Evolutionary conservation across 2,329 filamentous ascomycete species (phyloP).

Genomic region (Rhinocladiella mackenziei): DNA sequence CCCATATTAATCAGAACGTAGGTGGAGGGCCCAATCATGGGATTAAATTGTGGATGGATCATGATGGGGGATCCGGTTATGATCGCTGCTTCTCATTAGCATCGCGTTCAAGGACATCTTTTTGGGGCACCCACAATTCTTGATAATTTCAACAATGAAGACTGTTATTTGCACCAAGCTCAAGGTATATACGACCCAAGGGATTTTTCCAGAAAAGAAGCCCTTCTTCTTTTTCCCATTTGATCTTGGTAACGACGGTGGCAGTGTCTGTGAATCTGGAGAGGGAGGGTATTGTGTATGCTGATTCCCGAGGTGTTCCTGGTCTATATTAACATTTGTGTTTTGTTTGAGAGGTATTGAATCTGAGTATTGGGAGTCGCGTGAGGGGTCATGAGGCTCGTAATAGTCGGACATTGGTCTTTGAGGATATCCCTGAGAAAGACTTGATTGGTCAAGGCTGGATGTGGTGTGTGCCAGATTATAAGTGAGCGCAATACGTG

Average conservation of each 20-base stretch:
- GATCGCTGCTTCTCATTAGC: constrained; percentile 49
- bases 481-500: constrained; percentile 13
- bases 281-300: constrained; percentile 47
- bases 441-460: constrained; percentile 32
- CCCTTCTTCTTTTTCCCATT: constrained; percentile 40
- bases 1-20: constrained; percentile 97
- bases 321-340: constrained; percentile 18
- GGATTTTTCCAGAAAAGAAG: constrained; percentile 57
- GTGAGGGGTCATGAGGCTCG: constrained; percentile 13
- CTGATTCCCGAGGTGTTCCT: constrained; percentile 30
- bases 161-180: constrained; percentile 73
- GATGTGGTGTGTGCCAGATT: constrained; percentile 16
- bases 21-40: constrained; percentile 91
- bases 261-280: constrained; percentile 50
- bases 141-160: constrained; percentile 83
- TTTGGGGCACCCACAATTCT: constrained; percentile 61
- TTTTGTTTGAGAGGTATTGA: constrained; percentile 24
- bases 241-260: constrained; percentile 23
- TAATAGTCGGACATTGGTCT: constrained; percentile 10
- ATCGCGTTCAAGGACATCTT: background rate
- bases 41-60: constrained; percentile 83
- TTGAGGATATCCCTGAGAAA: constrained; percentile 10
- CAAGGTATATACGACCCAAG: constrained; percentile 79
- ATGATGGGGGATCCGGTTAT: constrained; percentile 66
- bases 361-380: constrained; percentile 15